A percentile compares a stretch with the other conserved stretches of the same genome.
Evolutionary conservation across 305 asterid species (phyloP).

Genomic region (Euphrasia arctica): DNA sequence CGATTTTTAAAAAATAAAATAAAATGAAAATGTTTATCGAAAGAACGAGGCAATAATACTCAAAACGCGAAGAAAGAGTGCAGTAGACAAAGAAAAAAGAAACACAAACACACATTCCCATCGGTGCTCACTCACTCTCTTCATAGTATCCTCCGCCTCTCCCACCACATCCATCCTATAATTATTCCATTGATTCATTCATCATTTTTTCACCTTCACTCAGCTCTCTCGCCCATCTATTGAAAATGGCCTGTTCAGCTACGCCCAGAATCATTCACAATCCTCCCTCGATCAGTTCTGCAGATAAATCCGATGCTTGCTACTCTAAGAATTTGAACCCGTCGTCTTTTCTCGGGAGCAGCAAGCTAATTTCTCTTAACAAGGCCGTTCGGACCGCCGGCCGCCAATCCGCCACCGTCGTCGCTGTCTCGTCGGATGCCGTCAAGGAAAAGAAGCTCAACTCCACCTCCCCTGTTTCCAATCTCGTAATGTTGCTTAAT

Average conservation of each 20-base stretch:
- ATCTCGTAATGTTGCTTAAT: constrained; percentile 41
- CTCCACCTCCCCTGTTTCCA: constrained; percentile 37
- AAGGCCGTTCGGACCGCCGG: constrained; percentile 23
- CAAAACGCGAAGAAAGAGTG: too few relatives aligned
- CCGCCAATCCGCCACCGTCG: constrained; percentile 50
- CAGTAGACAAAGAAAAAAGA: too few relatives aligned
- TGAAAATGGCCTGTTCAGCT: constrained; percentile 57
- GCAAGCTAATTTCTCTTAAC: constrained; percentile 32
- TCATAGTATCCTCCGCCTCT: too few relatives aligned
- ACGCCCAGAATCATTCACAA: constrained; percentile 47
- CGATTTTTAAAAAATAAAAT: too few relatives aligned
- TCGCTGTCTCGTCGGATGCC: constrained; percentile 70
- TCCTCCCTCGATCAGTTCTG: constrained; percentile 62
- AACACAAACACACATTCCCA: too few relatives aligned
- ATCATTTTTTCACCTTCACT: too few relatives aligned
- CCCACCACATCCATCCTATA: too few relatives aligned
- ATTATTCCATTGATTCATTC: too few relatives aligned
- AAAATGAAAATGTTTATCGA: too few relatives aligned
- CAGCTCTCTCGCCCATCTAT: too few relatives aligned
- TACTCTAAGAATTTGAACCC: constrained; percentile 21
- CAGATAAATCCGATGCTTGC: constrained; percentile 41
- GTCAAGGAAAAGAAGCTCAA: constrained; percentile 70
- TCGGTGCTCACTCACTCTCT: too few relatives aligned
- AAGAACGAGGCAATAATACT: too few relatives aligned
- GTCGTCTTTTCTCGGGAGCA: constrained; percentile 43